Evolutionary conservation across 371 early-diverging fungal genomes (phyloP).

Genomic region (Rhizopus microsporus): DNA sequence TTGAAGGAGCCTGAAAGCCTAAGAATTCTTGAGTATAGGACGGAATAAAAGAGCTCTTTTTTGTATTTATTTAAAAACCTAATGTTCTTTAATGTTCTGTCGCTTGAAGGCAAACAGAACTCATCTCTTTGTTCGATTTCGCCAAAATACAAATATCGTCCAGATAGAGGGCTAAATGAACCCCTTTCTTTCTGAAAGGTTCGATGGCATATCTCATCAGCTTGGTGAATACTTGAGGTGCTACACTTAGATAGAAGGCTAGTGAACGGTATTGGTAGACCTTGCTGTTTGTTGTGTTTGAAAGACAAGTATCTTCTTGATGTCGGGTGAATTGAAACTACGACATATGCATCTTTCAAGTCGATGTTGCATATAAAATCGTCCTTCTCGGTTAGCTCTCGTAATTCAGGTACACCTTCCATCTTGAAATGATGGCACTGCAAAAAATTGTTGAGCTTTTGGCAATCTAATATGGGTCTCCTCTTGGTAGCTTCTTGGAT

Average conservation of each 20-base stretch:
- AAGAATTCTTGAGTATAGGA: constrained; percentile 7
- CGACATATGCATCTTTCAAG: no score
- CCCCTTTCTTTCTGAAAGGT: constrained; percentile 8
- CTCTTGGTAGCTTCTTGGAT: constrained; percentile 7
- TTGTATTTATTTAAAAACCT: constrained; percentile 9
- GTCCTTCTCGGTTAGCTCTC: constrained; percentile 10
- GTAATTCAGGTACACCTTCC: constrained; percentile 11
- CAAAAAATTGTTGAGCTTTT: constrained; percentile 5
- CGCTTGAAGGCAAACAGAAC: not conserved
- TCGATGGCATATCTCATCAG: constrained; percentile 6
- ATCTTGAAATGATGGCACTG: constrained; percentile 18
- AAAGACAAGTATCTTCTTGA: no score
- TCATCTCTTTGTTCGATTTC: constrained; percentile 10
- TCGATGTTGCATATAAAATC: constrained; percentile 8
- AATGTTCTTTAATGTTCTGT: constrained; percentile 1
- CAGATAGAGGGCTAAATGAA: constrained; percentile 8
- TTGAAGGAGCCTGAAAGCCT: no score
- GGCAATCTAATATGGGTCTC: constrained; percentile 8
- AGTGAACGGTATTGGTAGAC: no score
- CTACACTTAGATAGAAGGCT: constrained; percentile 4
- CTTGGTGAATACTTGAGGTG: constrained; percentile 13
- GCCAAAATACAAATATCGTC: constrained; percentile 17
- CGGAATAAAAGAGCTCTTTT: constrained; percentile 5
- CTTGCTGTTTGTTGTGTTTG: no score
- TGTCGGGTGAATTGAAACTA: no score